phyloP scores from a whole-genome alignment of 495 filamentous ascomycete genomes.

The Gamarada debralockiae region DNA sequence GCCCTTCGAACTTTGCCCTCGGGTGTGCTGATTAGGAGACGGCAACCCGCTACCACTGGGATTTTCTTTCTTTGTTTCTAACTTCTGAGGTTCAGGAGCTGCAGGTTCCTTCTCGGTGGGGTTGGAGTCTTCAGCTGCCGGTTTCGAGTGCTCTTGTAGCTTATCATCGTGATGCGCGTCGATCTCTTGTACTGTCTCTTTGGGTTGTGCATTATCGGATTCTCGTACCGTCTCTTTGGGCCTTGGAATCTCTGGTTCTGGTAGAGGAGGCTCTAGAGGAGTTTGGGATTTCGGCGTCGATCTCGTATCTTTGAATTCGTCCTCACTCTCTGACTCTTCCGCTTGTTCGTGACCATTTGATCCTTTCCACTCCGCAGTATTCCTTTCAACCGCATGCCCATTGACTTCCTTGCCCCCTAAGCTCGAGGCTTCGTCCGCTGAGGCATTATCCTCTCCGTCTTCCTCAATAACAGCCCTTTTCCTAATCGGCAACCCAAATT shows the following conservation, averaged over 20 bases:
- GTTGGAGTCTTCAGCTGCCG: background rate
- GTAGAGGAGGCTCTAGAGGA: background rate
- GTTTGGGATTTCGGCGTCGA: slow-evolving; percentile 25
- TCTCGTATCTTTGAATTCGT: slow-evolving; percentile 39
- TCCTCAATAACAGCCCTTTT: slow-evolving; percentile 25
- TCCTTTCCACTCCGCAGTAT: background rate
- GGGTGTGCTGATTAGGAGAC: slow-evolving; percentile 12
- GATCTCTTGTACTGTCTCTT: slow-evolving; percentile 8
- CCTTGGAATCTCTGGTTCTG: slow-evolving; percentile 24
- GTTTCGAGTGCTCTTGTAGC: background rate
- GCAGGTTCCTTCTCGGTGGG: background rate
- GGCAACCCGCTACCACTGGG: background rate
- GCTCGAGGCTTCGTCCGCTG: slow-evolving; percentile 2
- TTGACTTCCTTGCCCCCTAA: slow-evolving; percentile 4
- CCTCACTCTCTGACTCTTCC: slow-evolving; percentile 22
- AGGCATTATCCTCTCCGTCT: slow-evolving; percentile 9
- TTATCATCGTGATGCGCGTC: slow-evolving; percentile 12
- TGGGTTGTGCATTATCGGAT: slow-evolving; percentile 9
- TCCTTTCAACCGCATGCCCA: slow-evolving; percentile 8
- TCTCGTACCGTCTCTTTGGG: slow-evolving; percentile 6
- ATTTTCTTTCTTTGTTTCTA: slow-evolving; percentile 2
- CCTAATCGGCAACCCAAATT: slow-evolving; percentile 52
- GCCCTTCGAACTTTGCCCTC: slow-evolving; percentile 13
- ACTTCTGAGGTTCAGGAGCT: background rate
- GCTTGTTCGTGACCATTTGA: background rate